These are phyloP conservation scores for Hebeloma cylindrosporum DNA, from an alignment of 768 basidiomycete species.

Conservation along the genomic window DNA sequence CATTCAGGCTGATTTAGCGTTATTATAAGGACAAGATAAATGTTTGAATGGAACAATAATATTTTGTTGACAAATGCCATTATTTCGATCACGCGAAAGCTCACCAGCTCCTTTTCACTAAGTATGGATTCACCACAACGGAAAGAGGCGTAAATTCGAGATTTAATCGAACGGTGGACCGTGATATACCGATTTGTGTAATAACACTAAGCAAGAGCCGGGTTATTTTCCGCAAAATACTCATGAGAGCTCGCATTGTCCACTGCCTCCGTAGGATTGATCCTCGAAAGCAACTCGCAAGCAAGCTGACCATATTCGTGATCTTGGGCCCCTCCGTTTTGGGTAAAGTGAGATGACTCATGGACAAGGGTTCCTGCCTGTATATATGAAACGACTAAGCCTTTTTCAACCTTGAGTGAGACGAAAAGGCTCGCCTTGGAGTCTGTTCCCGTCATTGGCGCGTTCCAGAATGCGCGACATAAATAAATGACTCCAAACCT, in stretches of 20 bases:
- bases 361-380: slow-evolving; percentile 39
- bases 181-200: too few relatives aligned
- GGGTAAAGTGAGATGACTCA: slow-evolving; percentile 47
- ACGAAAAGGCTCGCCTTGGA: slow-evolving; percentile 31
- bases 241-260: slow-evolving; percentile 49
- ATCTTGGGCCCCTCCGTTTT: slow-evolving; percentile 44
- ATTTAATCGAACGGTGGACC: too few relatives aligned
- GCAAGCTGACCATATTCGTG: slow-evolving; percentile 44
- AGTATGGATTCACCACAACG: too few relatives aligned
- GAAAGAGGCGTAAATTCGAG: too few relatives aligned
- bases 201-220: slow-evolving; percentile 32
- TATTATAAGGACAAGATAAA: too few relatives aligned
- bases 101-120: too few relatives aligned
- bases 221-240: slow-evolving; percentile 53
- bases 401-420: background rate
- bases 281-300: slow-evolving; percentile 40
- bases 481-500: slow-evolving; percentile 35
- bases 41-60: too few relatives aligned
- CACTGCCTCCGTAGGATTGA: slow-evolving; percentile 33
- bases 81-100: too few relatives aligned
- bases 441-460: slow-evolving; percentile 47
- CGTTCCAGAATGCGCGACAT: slow-evolving; percentile 50
- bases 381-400: background rate
- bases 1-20: too few relatives aligned
- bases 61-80: too few relatives aligned